Conservation (phyloP, 1,284 basidiomycete species). For the Marasmius sp. region DNA sequence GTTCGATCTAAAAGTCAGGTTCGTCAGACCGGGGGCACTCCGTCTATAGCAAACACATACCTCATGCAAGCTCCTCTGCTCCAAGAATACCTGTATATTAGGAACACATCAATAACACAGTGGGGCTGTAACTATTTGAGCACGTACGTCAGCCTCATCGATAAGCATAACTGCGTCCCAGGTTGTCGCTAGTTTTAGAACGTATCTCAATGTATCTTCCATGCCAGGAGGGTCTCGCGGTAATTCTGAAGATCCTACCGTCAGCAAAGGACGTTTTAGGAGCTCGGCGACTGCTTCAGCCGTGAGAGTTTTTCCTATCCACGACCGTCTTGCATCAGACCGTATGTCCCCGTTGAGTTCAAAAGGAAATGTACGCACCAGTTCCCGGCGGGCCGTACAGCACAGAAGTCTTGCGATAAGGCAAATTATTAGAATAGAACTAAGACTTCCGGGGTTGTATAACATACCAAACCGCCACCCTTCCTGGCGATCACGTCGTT, state of each 20-base stretch:
- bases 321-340: not conserved
- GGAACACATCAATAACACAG: not conserved
- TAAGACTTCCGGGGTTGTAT: not conserved
- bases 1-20: conserved; percentile 9
- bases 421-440: not conserved
- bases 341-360: not conserved
- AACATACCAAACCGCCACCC: conserved; percentile 8
- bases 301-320: conserved; percentile 23
- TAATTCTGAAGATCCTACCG: conserved; percentile 12
- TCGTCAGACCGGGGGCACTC: not conserved
- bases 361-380: not conserved
- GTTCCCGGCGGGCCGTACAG: conserved; percentile 13
- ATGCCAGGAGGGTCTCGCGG: conserved; percentile 2
- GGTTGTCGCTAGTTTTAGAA: conserved; percentile 5
- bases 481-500: conserved; percentile 8
- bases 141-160: conserved; percentile 16
- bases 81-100: conserved; percentile 9
- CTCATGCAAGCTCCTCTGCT: conserved; percentile 17
- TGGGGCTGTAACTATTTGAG: not conserved
- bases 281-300: conserved; percentile 24
- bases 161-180: conserved; percentile 14
- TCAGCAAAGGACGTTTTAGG: conserved; percentile 21
- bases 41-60: not conserved
- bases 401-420: conserved; percentile 1
- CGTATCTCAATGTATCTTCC: conserved; percentile 1